phyloP scores from a whole-genome alignment of 2,329 filamentous ascomycete species.

The Epicoccum sorghinum region DNA sequence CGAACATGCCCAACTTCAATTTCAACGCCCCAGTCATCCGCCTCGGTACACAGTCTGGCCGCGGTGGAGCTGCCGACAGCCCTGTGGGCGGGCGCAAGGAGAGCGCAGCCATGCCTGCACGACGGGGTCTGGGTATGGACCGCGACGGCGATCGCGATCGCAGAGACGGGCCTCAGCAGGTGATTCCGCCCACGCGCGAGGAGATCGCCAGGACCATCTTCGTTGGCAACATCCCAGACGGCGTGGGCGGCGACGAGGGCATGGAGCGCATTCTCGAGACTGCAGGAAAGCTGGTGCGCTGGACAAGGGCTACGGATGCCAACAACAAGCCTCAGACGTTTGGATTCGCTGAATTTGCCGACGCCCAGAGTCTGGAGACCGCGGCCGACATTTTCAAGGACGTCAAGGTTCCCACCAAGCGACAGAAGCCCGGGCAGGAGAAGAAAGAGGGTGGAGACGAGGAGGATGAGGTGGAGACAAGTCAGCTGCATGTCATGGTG shows the following conservation, averaged over 20 bases:
- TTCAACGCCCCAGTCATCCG: slow-evolving; percentile 97
- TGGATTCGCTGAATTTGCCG: slow-evolving; percentile 95
- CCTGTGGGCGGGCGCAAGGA: slow-evolving; percentile 58
- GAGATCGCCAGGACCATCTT: slow-evolving; percentile 93
- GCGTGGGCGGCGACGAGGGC: slow-evolving; percentile 75
- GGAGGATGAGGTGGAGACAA: slow-evolving; percentile 64
- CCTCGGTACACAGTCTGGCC: slow-evolving; percentile 77
- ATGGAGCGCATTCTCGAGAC: slow-evolving; percentile 78
- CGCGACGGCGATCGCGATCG: slow-evolving; percentile 68
- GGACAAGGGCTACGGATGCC: slow-evolving; percentile 80
- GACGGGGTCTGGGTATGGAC: slow-evolving; percentile 64
- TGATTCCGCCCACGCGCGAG: slow-evolving; percentile 84
- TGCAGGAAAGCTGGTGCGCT: slow-evolving; percentile 81
- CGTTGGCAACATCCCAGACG: slow-evolving; percentile 82
- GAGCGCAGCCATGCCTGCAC: slow-evolving; percentile 46
- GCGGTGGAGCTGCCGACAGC: slow-evolving; percentile 55
- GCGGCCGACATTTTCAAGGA: slow-evolving; percentile 85
- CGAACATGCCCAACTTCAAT: slow-evolving; percentile 96
- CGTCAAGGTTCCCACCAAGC: slow-evolving; percentile 80
- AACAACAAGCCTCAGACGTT: slow-evolving; percentile 84
- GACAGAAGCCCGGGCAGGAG: slow-evolving; percentile 62
- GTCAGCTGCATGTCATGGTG: slow-evolving; percentile 70
- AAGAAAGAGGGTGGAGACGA: slow-evolving; percentile 47
- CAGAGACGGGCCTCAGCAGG: slow-evolving; percentile 68
- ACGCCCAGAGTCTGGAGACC: slow-evolving; percentile 82